Base-by-base conservation (phyloP, 1,284 basidiomycete species). In the Trichosporon coremiiforme region DNA sequence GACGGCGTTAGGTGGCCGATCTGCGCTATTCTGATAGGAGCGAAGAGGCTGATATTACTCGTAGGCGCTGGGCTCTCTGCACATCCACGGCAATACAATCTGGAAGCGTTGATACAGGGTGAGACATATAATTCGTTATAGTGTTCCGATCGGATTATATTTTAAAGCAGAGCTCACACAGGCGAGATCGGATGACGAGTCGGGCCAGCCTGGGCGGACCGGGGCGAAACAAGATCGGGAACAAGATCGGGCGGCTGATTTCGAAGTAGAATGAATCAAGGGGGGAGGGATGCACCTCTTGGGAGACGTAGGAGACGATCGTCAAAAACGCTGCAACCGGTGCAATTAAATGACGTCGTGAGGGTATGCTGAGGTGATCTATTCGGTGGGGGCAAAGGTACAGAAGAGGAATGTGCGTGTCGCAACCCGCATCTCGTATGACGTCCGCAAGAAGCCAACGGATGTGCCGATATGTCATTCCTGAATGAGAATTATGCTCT, bases 311-410 rank as follows among this genome's bases (percentile, higher is more conserved):
- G n/a, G 2, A 17, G 20, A 25, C 50, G 50, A 53, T 53, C 50
- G 50, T 53, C 50, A 53, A 2, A 25, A 25, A 9, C 50, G 22
- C 25, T 53, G 50, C 50, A 53, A 17, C 50, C 50, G 22, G 50
- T 53, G 50, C 50, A 53, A 53, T 53, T 10, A 53, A 17, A 53
- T 53, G 50, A 53, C 50, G 50, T 53, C 50, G 50, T 10, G 4
- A 20, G 25, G 50, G 50, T 53, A 53, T 53, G 50, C 17, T 25
- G 50, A 53, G 12, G 50, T 20, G 50, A 22, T 53, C 20, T 12
- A 8, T 25, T 53, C 20, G 50, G 50, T 53, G n/a, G 50, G 50
- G 12, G 5, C 15, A 53, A 25, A 17, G 22, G 50, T 6, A 20
- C 20, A 10, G n/a, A 17, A 53, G 20, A 20, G 50, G 50, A 53